These are phyloP conservation scores for Podospora didyma DNA, from an alignment of 495 filamentous ascomycete genomes.

Conservation along the genomic window DNA sequence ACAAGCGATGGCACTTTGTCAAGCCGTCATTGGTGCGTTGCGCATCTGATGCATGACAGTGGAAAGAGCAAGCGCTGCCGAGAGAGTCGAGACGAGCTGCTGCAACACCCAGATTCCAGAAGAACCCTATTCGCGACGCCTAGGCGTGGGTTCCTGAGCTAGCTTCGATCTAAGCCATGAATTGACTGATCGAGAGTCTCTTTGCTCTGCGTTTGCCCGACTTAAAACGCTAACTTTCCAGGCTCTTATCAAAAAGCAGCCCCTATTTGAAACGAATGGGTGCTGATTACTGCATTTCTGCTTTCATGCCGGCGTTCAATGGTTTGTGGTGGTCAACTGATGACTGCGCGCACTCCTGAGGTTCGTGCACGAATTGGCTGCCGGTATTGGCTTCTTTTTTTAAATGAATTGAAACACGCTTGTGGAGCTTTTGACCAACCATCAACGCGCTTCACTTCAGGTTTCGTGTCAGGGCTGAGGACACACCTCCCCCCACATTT, in stretches of 20 bases:
- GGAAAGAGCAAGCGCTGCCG: not conserved
- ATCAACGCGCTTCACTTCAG: slow-evolving; percentile 22
- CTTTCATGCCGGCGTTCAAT: not conserved
- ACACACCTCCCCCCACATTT: slow-evolving; percentile 2
- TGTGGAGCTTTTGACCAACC: slow-evolving; percentile 25
- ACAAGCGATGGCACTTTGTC: not conserved
- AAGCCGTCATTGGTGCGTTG: not conserved
- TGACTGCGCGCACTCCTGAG: slow-evolving; percentile 2
- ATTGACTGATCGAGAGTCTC: too few relatives aligned
- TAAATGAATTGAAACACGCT: slow-evolving; percentile 33
- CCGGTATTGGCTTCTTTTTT: slow-evolving; percentile 27
- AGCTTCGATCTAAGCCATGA: too few relatives aligned
- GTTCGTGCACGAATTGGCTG: slow-evolving; percentile 10
- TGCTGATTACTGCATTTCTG: not conserved
- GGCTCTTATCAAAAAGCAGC: too few relatives aligned
- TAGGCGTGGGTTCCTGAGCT: not conserved
- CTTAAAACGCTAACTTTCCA: too few relatives aligned
- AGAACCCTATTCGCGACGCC: not conserved
- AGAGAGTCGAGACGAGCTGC: not conserved
- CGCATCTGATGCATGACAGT: not conserved
- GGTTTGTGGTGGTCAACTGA: not conserved
- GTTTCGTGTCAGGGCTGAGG: slow-evolving; percentile 26
- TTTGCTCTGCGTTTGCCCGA: too few relatives aligned
- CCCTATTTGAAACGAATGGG: not conserved
- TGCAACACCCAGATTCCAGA: not conserved